Base-by-base conservation (phyloP, 805 yeast genomes). In the Cyberlindnera americana region DNA sequence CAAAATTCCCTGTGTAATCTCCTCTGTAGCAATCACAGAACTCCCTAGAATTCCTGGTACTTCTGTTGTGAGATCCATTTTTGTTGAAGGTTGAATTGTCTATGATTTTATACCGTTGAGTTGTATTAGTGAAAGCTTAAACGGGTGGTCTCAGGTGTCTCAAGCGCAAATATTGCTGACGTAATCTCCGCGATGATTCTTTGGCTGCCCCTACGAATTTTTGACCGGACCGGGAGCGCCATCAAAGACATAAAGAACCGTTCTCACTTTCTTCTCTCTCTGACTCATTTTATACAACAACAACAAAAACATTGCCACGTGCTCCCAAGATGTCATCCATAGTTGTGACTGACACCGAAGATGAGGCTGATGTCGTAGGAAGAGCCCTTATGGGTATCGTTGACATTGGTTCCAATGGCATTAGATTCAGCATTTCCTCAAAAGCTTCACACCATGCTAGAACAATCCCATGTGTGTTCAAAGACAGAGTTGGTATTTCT, bases 391-490 rank as follows among this genome's bases (percentile, higher is more conserved):
- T 75, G 14, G 88, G 82, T 8, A 76, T 83, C 33, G 88, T 82
- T 3, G 90, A 84, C 57, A 80, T 84, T 16, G 91, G 90, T 8
- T 79, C 90, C 15, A 81, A 81, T 54, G 90, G 87, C 27, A 73
- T 83, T 33, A 65, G 90, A 37, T 81, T 84, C 54, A 76, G 85
- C 29, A 81, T 83, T 29, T 77, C 87, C 14, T 81, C 88, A 3
- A 70, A 75, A 35, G 81, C 83, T 3, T 67, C 82, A 1, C 80
- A 75, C 45, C 84, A 81, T 57, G 86, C 87, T 1, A 69, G 93
- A 45, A 78, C 81, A 5, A 75, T 84, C 75, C 91, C 93, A 1
- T 80, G 87, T 55, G 78, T 83, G 10, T 83, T 78, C 61, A 85
- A 83, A 47, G 91, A 83, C 49, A 63, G 89, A 33, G 70, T 83